Evolutionary conservation across 306 rosid genomes (phyloP), one percentile per base, ranked within the genome.

Genomic region (Quercus engelmannii): DNA sequence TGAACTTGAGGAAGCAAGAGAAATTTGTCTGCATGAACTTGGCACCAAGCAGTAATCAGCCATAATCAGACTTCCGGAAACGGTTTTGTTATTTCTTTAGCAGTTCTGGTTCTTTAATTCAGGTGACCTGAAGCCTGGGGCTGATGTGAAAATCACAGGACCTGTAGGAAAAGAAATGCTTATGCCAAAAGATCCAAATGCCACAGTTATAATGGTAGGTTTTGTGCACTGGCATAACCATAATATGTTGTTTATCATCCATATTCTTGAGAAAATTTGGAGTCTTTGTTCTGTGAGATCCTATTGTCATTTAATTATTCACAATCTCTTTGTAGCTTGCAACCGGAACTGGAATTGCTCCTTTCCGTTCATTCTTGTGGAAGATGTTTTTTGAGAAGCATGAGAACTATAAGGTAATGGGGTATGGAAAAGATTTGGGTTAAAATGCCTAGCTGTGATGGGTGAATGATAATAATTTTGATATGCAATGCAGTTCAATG

Each of bases 151-250:
- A 33, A 88, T 95, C 61, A 95, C 98, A 2, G 99, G 99, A 78
- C 99, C 99, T 10, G 88, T 95, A 71, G 99, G 99, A 35, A 95
- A 95, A 87, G 99, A 95, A 89, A 95, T 95, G 99, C 97, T 95
- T 55, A 80, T 95, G 99, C 99, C 99, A 41, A 92, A 92, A 84
- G 99, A 95, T 88, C 97, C 99, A 19, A 91, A 86, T 83, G 99
- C 99, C 72, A 95, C 91, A 31, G 1, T 95, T 78, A 1, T 95
- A 83, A 95, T 95, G 99, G 99, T 95, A 92, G 65, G 56, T 63
- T 5, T 46, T n/a, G 55, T 73, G 54, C 15, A 49, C 0, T 12
- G 0, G 54, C 17, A 49, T 49, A 49, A 49, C 54, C 54, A 49
- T 49, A 49, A 10, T 12, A 49, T 49, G 54, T 13, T 49, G 54